A percentile compares a stretch with the other conserved stretches of the same genome.
phyloP scores from a whole-genome alignment of 2,329 filamentous ascomycete genomes.

The Aspergillus sp. region DNA sequence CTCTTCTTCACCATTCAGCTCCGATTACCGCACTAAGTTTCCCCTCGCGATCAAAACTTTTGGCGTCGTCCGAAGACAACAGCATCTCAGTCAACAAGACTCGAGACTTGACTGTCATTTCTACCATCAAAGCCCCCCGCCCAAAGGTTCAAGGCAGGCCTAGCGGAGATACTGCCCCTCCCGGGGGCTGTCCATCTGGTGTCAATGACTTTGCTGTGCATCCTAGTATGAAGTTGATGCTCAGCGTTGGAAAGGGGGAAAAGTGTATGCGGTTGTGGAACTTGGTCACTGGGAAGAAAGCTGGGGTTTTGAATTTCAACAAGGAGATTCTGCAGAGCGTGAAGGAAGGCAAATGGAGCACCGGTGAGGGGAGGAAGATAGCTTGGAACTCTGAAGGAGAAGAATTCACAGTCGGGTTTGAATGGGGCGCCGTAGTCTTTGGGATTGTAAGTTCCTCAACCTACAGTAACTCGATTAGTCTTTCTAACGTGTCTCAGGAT shows the following conservation, averaged over 20 bases:
- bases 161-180: constrained; percentile 84
- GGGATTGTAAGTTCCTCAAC: constrained; percentile 62
- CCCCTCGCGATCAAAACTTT: constrained; percentile 81
- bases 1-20: constrained; percentile 82
- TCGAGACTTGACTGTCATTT: constrained; percentile 86
- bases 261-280: constrained; percentile 95
- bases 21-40: constrained; percentile 81
- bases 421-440: constrained; percentile 81
- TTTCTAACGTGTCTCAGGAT: constrained; percentile 54
- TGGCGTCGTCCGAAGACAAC: constrained; percentile 88
- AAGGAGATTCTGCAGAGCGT: constrained; percentile 72
- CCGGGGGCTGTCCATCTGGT: constrained; percentile 80
- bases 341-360: constrained; percentile 75
- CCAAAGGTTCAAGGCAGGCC: constrained; percentile 80
- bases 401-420: constrained; percentile 88
- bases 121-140: constrained; percentile 84
- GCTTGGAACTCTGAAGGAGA: constrained; percentile 77
- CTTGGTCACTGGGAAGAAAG: constrained; percentile 92
- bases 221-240: constrained; percentile 94
- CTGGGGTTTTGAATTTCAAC: constrained; percentile 85
- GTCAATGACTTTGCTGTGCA: constrained; percentile 96
- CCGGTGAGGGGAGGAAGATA: constrained; percentile 81
- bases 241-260: constrained; percentile 88
- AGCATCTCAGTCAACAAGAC: constrained; percentile 86
- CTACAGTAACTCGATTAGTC: background rate